Evolutionary conservation across 441 rosid species (phyloP), one percentile per base, ranked within the genome.

Genomic region (Gossypium lobatum): DNA sequence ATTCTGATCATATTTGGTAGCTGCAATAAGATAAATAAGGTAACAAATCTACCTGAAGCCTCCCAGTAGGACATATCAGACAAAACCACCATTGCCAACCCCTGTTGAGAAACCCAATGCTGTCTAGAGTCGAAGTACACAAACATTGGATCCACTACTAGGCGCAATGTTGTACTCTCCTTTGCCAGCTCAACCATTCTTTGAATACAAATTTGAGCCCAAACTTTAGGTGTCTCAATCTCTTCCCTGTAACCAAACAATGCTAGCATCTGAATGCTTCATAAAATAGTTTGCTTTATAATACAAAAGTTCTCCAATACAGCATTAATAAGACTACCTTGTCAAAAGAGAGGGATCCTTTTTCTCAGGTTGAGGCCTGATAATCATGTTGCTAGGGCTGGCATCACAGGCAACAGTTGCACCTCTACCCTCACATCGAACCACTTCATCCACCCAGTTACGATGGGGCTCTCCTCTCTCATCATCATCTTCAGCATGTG

Each of bases 391-490:
- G 83, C 82, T 79, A 78, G 94, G 88, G 71, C 87, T 84, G 80
- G 70, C 50, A 78, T 91, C 91, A 77, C 71, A 79, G 25, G 82
- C 80, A 63, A 58, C 78, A 75, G 20, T 70, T 21, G 84, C 80
- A 75, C 85, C 88, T 85, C 97, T 85, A 23, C 95, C 94, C 82
- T 96, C 98, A 70, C 89, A 86, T 84, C 97, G 86, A 71, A 93
- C 91, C 45, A 96, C 99, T 88, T 95, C 99, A 76, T 93, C 89
- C 13, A 96, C 94, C 99, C 99, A 93, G 79, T 92, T 91, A 82
- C 83, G 92, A 73, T 86, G 93, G 17, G 85, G 72, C 76, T 85
- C 97, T 34, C 78, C 93, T 75, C 97, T 86, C 74, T 81, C 90
- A 71, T 84, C 88, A 69, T 84, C 80, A 26, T 80, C 79, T 80